These are phyloP conservation scores for Vaccinium macrocarpon DNA, from an alignment of 148 eudicot genomes.

Conservation along the genomic window DNA sequence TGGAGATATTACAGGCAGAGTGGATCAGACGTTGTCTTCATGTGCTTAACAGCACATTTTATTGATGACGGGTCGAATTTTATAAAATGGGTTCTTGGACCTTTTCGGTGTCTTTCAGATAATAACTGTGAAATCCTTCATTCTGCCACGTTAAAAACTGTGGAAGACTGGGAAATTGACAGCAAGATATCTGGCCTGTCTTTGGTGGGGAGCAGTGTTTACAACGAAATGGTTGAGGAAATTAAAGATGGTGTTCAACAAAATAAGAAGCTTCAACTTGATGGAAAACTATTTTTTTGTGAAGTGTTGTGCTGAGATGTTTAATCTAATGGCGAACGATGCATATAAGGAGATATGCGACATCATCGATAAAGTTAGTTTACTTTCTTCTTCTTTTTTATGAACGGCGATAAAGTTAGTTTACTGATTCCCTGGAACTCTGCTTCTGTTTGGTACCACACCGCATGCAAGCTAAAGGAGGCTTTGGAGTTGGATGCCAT, in stretches of 20 bases:
- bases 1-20: not conserved
- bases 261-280: constrained; percentile 13
- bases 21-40: not conserved
- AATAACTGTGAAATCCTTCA: not conserved
- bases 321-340: constrained; percentile 14
- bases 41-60: not conserved
- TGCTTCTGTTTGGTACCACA: not conserved
- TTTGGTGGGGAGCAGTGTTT: constrained; percentile 8
- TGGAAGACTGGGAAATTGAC: not conserved
- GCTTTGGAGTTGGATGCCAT: constrained; percentile 16
- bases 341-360: constrained; percentile 17
- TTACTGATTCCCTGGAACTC: not conserved
- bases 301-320: constrained; percentile 11
- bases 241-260: not conserved
- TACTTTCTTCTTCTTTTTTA: no score
- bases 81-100: not conserved
- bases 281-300: constrained; percentile 32
- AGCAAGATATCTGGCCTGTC: not conserved
- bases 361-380: constrained; percentile 14
- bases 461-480: not conserved
- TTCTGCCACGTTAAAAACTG: not conserved
- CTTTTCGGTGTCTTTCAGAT: not conserved
- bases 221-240: not conserved
- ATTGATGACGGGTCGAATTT: not conserved
- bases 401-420: constrained; percentile 3